Conservation (phyloP, 225 moss, liverwort and hornwort species). For the Thuidium tamariscinum region DNA sequence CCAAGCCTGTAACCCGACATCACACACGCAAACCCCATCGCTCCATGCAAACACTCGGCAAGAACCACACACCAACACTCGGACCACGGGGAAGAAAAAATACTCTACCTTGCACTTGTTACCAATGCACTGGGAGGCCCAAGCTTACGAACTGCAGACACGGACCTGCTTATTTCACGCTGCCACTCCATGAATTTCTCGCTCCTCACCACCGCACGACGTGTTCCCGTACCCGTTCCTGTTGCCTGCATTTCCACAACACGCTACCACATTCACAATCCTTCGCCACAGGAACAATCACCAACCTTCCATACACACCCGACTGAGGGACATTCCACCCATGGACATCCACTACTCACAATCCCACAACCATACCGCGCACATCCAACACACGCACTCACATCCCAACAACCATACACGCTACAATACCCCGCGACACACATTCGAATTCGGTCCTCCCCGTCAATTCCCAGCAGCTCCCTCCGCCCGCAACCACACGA, state of each 20-base stretch:
- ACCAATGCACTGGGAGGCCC: slow-evolving; percentile 43
- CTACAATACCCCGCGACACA: background rate
- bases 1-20: background rate
- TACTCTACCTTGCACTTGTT: slow-evolving; percentile 38
- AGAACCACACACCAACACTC: slow-evolving; percentile 3
- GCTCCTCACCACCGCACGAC: slow-evolving; percentile 83
- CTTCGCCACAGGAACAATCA: background rate
- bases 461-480: slow-evolving; percentile 13
- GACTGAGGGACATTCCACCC: background rate
- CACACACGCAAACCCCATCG: background rate
- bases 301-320: background rate
- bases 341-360: background rate
- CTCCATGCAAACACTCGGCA: slow-evolving; percentile 4
- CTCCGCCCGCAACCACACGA: background rate
- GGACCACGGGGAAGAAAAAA: slow-evolving; percentile 12
- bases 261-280: slow-evolving; percentile 7
- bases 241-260: slow-evolving; percentile 33
- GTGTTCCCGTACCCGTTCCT: slow-evolving; percentile 61
- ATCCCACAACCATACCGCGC: background rate
- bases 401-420: background rate
- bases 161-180: slow-evolving; percentile 88
- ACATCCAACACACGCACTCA: background rate
- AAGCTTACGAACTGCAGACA: slow-evolving; percentile 46
- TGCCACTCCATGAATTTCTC: slow-evolving; percentile 97
- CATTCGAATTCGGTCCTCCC: slow-evolving; percentile 5